These are phyloP conservation scores for Leishmania mexicana DNA, from an alignment of 208 protist species.

Conservation along the genomic window DNA sequence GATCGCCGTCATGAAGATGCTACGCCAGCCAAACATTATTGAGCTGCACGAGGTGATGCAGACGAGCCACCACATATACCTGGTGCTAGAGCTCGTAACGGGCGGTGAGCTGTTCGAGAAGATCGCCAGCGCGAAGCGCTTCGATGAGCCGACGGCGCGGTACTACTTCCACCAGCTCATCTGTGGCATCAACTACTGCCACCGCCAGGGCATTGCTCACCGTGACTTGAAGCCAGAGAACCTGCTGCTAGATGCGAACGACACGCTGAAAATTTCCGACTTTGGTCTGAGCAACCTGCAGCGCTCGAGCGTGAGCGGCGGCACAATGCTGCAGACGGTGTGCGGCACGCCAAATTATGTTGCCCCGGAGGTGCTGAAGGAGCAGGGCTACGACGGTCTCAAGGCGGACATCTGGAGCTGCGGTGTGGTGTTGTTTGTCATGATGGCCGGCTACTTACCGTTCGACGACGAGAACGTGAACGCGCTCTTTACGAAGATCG, in stretches of 20 bases:
- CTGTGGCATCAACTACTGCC: conserved; percentile 91
- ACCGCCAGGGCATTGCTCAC: conserved; percentile 86
- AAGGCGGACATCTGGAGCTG: conserved; percentile 96
- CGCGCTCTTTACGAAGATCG: conserved; percentile 92
- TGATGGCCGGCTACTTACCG: conserved; percentile 91
- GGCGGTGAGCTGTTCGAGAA: conserved; percentile 95
- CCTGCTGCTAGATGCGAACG: conserved; percentile 77
- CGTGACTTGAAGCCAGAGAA: conserved; percentile 93
- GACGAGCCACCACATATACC: conserved; percentile 88
- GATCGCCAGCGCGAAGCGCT: conserved; percentile 77
- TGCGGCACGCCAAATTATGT: conserved; percentile 93
- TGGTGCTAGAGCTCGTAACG: conserved; percentile 90
- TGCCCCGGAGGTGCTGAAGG: conserved; percentile 92
- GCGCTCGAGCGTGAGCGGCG: conserved; percentile 39
- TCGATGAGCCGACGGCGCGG: conserved; percentile 84
- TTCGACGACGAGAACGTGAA: conserved; percentile 93
- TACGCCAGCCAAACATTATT: conserved; percentile 89
- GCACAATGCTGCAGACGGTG: conserved; percentile 82
- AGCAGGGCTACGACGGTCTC: conserved; percentile 90
- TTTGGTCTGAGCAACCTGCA: conserved; percentile 92
- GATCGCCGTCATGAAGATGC: conserved; percentile 89
- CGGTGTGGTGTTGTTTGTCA: conserved; percentile 95
- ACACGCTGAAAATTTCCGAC: conserved; percentile 89
- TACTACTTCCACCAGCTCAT: conserved; percentile 96
- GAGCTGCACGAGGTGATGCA: conserved; percentile 90